Percentiles rank a stretch among this genome's conserved stretches.
phyloP scores from a whole-genome alignment of 2,329 filamentous ascomycete genomes.

The Penicillium sp. region DNA sequence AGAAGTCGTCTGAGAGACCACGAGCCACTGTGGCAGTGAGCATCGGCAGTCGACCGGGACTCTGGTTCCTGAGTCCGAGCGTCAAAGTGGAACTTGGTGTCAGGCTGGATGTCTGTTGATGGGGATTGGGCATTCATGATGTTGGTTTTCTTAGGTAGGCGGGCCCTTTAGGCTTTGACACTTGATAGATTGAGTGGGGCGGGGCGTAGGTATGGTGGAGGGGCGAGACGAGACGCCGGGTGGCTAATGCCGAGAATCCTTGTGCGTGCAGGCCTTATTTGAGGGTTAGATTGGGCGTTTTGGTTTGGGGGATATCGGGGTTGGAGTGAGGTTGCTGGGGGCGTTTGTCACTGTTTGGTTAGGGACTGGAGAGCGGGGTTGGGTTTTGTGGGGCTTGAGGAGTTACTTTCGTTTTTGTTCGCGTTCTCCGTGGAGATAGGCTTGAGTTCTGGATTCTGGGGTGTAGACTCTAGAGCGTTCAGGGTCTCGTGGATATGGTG shows the following conservation, averaged over 20 bases:
- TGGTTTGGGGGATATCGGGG: neutral
- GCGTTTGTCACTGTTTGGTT: slow-evolving; percentile 16
- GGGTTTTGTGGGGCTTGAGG: slow-evolving; percentile 12
- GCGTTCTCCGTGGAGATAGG: neutral
- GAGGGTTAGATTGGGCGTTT: neutral
- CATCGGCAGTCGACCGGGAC: neutral
- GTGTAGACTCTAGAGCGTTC: neutral
- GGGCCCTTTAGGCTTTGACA: no score
- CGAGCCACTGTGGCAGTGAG: slow-evolving; percentile 9
- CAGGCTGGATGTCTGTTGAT: slow-evolving; percentile 2
- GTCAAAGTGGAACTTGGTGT: slow-evolving; percentile 4
- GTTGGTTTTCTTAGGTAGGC: no score
- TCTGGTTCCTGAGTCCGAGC: neutral
- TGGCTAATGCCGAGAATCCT: slow-evolving; percentile 1
- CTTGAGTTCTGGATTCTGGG: neutral
- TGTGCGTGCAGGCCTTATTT: slow-evolving; percentile 1
- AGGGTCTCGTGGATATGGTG: neutral
- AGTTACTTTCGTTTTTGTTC: neutral
- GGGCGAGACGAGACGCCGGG: slow-evolving; percentile 4
- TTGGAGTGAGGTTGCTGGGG: neutral
- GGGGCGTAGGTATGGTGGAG: neutral
- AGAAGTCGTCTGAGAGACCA: slow-evolving; percentile 24
- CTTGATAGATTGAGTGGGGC: neutral
- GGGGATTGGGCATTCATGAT: slow-evolving; percentile 23
- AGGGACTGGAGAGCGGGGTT: slow-evolving; percentile 18